Percentiles rank a stretch among this genome's conserved stretches.
These are phyloP conservation scores for Corinectria fuckeliana DNA, from an alignment of 2,329 filamentous ascomycete genomes.

Conservation along the genomic window DNA sequence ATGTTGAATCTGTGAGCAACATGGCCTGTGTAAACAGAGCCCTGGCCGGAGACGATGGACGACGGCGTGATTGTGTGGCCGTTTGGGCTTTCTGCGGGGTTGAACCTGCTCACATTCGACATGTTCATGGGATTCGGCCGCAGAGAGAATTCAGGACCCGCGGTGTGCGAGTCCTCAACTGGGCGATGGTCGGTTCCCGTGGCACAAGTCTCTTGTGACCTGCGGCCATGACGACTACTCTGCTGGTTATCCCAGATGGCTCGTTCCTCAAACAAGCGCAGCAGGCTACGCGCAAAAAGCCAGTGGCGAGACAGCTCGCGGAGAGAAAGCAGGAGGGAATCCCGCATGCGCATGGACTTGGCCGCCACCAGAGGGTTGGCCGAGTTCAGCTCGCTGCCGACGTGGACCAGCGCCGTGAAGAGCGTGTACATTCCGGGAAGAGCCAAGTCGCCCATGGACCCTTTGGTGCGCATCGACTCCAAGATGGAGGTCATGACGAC, in stretches of 20 bases:
- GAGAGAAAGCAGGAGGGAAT: constrained; percentile 40
- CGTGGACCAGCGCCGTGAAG: constrained; percentile 42
- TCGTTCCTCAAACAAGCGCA: constrained; percentile 40
- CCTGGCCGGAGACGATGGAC: constrained; percentile 12
- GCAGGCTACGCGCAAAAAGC: constrained; percentile 42
- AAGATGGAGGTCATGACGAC: constrained; percentile 39
- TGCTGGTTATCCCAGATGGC: constrained; percentile 25
- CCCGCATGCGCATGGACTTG: constrained; percentile 39
- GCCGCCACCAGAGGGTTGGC: constrained; percentile 41
- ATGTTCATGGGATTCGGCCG: constrained; percentile 21
- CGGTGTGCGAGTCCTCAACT: background rate
- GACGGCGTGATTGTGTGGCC: constrained; percentile 15
- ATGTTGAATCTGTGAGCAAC: constrained; percentile 21
- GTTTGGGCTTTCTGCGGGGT: constrained; percentile 6
- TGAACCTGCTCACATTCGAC: constrained; percentile 4
- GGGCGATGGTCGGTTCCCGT: constrained; percentile 2
- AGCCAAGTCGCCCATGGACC: constrained; percentile 37
- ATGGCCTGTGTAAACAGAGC: constrained; percentile 10
- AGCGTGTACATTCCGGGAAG: constrained; percentile 37
- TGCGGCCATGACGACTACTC: background rate
- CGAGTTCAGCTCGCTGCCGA: constrained; percentile 37
- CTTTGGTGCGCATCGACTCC: constrained; percentile 36
- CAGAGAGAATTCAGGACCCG: constrained; percentile 26
- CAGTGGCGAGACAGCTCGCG: constrained; percentile 39
- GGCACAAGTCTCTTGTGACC: constrained; percentile 5